These are phyloP conservation scores for Neoboletus brunneissimus DNA, from an alignment of 768 basidiomycete species.

Conservation along the genomic window DNA sequence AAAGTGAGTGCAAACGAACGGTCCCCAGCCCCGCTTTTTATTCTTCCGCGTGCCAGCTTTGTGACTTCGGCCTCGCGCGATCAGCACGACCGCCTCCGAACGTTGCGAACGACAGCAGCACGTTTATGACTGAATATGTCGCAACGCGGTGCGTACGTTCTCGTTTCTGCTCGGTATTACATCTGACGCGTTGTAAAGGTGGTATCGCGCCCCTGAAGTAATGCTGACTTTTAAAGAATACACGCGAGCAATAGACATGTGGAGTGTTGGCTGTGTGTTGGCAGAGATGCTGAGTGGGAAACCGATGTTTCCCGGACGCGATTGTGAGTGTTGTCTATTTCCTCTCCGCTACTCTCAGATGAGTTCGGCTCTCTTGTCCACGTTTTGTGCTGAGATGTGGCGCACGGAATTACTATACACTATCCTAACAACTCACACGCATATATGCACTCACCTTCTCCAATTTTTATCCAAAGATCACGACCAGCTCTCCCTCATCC, in stretches of 20 bases:
- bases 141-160: conserved; percentile 66
- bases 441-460: background rate
- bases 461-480: conserved; percentile 55
- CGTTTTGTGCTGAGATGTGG: background rate
- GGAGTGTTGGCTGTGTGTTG: conserved; percentile 83
- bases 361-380: background rate
- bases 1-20: conserved; percentile 53
- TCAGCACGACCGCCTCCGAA: conserved; percentile 73
- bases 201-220: conserved; percentile 97
- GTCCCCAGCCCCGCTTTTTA: conserved; percentile 2
- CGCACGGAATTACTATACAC: background rate
- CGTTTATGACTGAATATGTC: conserved; percentile 92
- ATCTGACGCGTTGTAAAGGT: conserved; percentile 42
- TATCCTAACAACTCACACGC: background rate
- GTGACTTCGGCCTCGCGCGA: conserved; percentile 86
- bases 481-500: conserved; percentile 88
- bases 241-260: conserved; percentile 82
- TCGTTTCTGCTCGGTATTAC: background rate
- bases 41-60: conserved; percentile 45
- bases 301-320: conserved; percentile 92
- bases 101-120: conserved; percentile 70
- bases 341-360: background rate
- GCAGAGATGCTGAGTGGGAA: conserved; percentile 94
- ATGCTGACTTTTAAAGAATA: conserved; percentile 99
- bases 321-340: conserved; percentile 49